Evolutionary conservation across 2,329 filamentous ascomycete species (phyloP), one percentile per base, ranked within the genome.

Genomic region (Aureobasidium musti): DNA sequence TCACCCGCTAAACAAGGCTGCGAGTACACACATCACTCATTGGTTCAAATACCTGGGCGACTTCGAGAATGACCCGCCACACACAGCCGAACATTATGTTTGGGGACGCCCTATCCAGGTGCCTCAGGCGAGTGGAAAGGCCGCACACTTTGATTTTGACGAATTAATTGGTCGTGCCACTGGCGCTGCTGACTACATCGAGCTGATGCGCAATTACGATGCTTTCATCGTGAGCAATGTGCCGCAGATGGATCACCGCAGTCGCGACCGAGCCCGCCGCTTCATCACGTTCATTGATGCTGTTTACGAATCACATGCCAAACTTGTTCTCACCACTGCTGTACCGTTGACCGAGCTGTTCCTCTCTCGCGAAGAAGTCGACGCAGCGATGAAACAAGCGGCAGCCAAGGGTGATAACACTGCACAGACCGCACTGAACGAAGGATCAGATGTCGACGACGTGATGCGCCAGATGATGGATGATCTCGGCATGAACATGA

Each of bases 261-360:
- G 92, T 74, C 87, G 95, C 23, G 95, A 99, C 79, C 84, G 97
- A 45, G 95, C 95, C 0, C 83, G 95, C 14, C 85, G 95, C 5
- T 97, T 99, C 78, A 99, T 99, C 76, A 99, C 94, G 0, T 97
- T 99, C 72, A 91, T 99, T 70, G 95, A 99, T 76, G 94, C 95
- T 6, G 89, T 97, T 5, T 99, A 99, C 75, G 95, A 99, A 78
- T 83, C 84, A 33, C 86, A 94, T 77, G 93, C 92, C n/a, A 98
- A 97, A 79, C 85, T 99, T 8, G 94, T 98, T 19, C 85, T 99
- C 66, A 99, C 95, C 0, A 93, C 91, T 3, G 92, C 89, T 47
- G 91, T 93, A 57, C 92, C 94, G 0, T 82, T 99, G 2, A 87
- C 87, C 8, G 89, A 96, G 75, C 86, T 98, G 39, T 99, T 98